Base-by-base conservation (phyloP, 495 filamentous ascomycete species). In the Barbatosphaeria neglecta region DNA sequence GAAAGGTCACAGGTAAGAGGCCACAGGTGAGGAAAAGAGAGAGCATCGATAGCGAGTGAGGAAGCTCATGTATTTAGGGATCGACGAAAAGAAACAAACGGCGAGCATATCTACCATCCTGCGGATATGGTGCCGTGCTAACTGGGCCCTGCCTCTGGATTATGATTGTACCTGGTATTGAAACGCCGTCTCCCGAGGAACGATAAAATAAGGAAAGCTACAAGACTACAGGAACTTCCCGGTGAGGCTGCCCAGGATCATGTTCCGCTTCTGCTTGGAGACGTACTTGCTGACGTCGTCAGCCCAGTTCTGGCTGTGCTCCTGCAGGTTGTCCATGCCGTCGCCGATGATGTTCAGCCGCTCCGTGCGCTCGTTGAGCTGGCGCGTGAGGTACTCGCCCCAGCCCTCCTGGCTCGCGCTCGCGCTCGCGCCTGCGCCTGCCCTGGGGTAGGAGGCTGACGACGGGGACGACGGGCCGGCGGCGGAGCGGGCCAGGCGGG, bases 361-460 rank as follows among this genome's bases (percentile, higher is more conserved):
- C 63, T 96, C 87, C 3, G 90, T 94, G 27, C 92, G 72, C 59
- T 98, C 90, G 52, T 90, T 85, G 24, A 97, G 63, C 59, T 88
- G 83, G 42, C 89, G 76, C 15, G 83, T 80, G 70, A 96, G 82
- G 52, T 78, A 78, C 22, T 75, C 68, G 5, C 75, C 75, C 75
- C 75, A 77, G 6, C 74, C 75, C 46, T 77, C 74, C 28, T 69
- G 62, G 8, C 52, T 51, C 33, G 46, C 19, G 9, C 59, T 53
- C 46, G 43, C 59, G 54, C 84, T 73, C 5, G 79, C 82, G 25
- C 78, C 69, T 51, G 86, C 76, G 38, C 82, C 19, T 77, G 17
- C 85, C 60, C 58, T 78, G n/a, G n/a, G n/a, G n/a, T n/a, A n/a
- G n/a, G n/a, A n/a, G n/a, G n/a, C n/a, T n/a, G n/a, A n/a, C n/a